These are phyloP conservation scores for Phytopythium ostracodes DNA, from an alignment of 352 stramenopile species.

Conservation along the genomic window DNA sequence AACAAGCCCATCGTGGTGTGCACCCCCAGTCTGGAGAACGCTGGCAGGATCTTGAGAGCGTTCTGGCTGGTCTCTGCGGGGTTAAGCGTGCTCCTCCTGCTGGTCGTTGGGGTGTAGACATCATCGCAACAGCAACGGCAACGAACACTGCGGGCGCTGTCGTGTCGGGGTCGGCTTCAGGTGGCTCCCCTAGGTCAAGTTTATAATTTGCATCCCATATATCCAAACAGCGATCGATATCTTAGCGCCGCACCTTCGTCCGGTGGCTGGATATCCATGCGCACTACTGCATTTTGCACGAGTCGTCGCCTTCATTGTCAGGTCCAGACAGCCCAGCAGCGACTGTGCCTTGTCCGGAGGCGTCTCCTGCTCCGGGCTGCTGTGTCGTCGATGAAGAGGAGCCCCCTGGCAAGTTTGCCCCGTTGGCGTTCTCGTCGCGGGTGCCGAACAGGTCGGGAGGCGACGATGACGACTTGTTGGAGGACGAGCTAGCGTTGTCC, in stretches of 20 bases:
- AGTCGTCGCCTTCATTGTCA: constrained; percentile 52
- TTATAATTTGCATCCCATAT: constrained; percentile 3
- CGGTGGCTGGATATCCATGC: neutral
- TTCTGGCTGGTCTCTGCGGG: constrained; percentile 1
- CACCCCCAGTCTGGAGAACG: constrained; percentile 79
- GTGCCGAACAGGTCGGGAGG: constrained; percentile 7
- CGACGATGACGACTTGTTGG: neutral
- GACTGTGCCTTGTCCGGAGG: constrained; percentile 6
- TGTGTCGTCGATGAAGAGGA: neutral
- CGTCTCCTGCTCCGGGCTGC: neutral
- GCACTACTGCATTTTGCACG: constrained; percentile 61
- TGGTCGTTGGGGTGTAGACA: constrained; percentile 1
- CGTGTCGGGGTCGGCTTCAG: neutral
- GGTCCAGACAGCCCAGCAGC: constrained; percentile 23
- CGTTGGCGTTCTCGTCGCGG: constrained; percentile 28
- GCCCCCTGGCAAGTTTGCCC: constrained; percentile 16
- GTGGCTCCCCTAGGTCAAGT: neutral
- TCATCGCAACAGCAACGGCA: neutral
- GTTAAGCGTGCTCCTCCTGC: neutral
- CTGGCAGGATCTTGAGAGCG: neutral
- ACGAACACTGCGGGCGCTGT: neutral
- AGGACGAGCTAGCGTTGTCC: neutral
- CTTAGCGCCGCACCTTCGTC: neutral
- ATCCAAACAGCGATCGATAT: constrained; percentile 3
- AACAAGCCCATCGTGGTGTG: constrained; percentile 74